Evolutionary conservation across 225 moss, liverwort and hornwort genomes (phyloP).

Genomic region (Sphagnum contortum): DNA sequence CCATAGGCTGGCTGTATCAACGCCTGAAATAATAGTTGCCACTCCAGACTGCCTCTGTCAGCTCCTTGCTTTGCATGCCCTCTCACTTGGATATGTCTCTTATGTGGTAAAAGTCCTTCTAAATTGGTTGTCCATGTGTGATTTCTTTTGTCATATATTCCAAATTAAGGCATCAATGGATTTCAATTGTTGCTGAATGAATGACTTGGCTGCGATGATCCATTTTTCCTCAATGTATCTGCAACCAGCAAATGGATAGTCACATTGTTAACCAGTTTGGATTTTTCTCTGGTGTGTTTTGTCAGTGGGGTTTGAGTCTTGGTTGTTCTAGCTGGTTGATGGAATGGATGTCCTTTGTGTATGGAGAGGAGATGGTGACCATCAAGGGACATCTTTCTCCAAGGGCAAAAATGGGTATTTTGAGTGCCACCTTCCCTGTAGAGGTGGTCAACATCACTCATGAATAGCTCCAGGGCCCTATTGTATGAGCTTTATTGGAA

Average conservation of each 20-base stretch:
- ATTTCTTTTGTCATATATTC: too few species aligned
- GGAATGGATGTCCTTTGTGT: slow-evolving; percentile 57
- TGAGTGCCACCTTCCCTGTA: slow-evolving; percentile 38
- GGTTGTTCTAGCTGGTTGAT: slow-evolving; percentile 49
- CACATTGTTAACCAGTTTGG: not conserved
- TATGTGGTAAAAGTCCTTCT: slow-evolving; percentile 37
- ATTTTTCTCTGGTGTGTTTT: not conserved
- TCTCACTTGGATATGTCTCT: slow-evolving; percentile 47
- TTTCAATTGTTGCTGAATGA: too few species aligned
- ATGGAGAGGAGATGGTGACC: slow-evolving; percentile 30
- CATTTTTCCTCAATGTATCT: not conserved
- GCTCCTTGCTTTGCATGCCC: slow-evolving; percentile 34
- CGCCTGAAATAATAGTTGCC: slow-evolving; percentile 70
- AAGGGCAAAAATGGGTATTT: slow-evolving; percentile 42
- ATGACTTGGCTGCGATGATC: too few species aligned
- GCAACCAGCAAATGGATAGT: not conserved
- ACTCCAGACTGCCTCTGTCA: slow-evolving; percentile 69
- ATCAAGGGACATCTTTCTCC: slow-evolving; percentile 39
- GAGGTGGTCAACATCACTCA: slow-evolving; percentile 34
- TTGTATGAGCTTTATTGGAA: slow-evolving; percentile 38
- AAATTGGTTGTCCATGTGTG: too few species aligned
- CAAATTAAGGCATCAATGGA: too few species aligned
- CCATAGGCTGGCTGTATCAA: slow-evolving; percentile 51
- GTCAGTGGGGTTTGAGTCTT: not conserved
- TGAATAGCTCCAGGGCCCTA: slow-evolving; percentile 48